Evolutionary conservation across 495 filamentous ascomycete species (phyloP).

Genomic region (Lentithecium fluviatile): DNA sequence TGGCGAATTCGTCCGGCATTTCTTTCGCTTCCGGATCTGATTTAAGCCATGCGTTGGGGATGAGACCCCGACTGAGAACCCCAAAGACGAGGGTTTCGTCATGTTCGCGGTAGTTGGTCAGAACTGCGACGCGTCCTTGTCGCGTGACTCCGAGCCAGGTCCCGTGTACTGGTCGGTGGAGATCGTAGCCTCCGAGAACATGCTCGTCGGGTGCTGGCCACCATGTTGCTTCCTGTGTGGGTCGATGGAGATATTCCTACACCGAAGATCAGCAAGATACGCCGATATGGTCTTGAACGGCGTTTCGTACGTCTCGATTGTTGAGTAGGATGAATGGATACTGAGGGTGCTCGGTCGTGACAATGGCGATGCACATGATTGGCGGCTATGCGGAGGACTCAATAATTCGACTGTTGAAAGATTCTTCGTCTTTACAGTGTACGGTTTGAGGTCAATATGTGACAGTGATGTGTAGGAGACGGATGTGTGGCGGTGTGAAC

Average conservation of each 20-base stretch:
- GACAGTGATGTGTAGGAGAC: background rate
- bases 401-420: background rate
- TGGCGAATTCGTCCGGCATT: slow-evolving; percentile 63
- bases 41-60: slow-evolving; percentile 86
- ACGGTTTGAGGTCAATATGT: too few species aligned
- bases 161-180: slow-evolving; percentile 65
- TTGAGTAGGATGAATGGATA: slow-evolving; percentile 88
- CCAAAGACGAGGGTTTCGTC: slow-evolving; percentile 54
- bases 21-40: slow-evolving; percentile 38
- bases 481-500: background rate
- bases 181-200: slow-evolving; percentile 67
- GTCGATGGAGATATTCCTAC: slow-evolving; percentile 78
- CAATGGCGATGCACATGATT: slow-evolving; percentile 87
- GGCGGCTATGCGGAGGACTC: slow-evolving; percentile 4
- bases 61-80: slow-evolving; percentile 70
- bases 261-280: slow-evolving; percentile 5
- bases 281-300: background rate
- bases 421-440: too few species aligned
- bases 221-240: slow-evolving; percentile 79
- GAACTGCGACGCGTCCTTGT: slow-evolving; percentile 78
- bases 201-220: slow-evolving; percentile 65
- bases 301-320: slow-evolving; percentile 76
- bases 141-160: slow-evolving; percentile 94
- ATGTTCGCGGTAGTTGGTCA: slow-evolving; percentile 93
- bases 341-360: slow-evolving; percentile 85